phyloP scores from a whole-genome alignment of 2,329 filamentous ascomycete species.

The Cercospora sp. region DNA sequence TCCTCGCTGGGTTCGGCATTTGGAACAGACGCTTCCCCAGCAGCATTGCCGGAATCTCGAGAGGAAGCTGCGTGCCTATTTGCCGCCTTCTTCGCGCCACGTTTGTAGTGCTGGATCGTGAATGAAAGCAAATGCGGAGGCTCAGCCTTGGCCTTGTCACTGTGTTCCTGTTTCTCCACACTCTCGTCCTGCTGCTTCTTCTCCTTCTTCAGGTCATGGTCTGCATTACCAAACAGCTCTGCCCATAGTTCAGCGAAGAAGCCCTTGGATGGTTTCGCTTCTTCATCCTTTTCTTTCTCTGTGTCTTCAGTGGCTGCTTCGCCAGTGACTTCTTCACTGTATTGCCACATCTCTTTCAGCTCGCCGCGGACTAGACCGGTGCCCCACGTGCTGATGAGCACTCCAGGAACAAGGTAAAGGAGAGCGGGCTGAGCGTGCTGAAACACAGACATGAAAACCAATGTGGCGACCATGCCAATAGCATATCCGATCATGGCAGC shows the following conservation, averaged over 20 bases:
- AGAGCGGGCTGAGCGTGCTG: conserved; percentile 86
- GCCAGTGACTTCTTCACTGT: conserved; percentile 65
- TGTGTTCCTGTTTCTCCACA: not conserved
- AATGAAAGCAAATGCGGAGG: conserved; percentile 17
- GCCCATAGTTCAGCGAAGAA: conserved; percentile 17
- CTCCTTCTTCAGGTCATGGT: conserved; percentile 1
- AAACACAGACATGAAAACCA: conserved; percentile 74
- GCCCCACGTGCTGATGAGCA: conserved; percentile 72
- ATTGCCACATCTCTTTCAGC: conserved; percentile 73
- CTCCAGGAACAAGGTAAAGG: conserved; percentile 86
- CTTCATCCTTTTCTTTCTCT: conserved; percentile 15
- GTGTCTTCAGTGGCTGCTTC: conserved; percentile 39
- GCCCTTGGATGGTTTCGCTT: conserved; percentile 19
- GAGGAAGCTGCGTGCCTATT: not conserved
- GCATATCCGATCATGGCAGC: conserved; percentile 76
- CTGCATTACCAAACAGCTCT: conserved; percentile 18
- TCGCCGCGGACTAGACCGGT: conserved; percentile 74
- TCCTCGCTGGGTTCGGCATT: not conserved
- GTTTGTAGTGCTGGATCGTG: conserved; percentile 12
- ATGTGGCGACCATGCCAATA: conserved; percentile 72
- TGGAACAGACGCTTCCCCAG: not conserved
- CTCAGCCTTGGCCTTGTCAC: conserved; percentile 4
- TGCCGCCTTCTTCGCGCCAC: not conserved
- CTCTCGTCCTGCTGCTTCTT: not conserved
- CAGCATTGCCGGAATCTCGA: not conserved